Percentiles rank a stretch among this genome's conserved stretches.
Evolutionary conservation across 2,329 filamentous ascomycete species (phyloP).

Genomic region (Cladophialophora psammophila): DNA sequence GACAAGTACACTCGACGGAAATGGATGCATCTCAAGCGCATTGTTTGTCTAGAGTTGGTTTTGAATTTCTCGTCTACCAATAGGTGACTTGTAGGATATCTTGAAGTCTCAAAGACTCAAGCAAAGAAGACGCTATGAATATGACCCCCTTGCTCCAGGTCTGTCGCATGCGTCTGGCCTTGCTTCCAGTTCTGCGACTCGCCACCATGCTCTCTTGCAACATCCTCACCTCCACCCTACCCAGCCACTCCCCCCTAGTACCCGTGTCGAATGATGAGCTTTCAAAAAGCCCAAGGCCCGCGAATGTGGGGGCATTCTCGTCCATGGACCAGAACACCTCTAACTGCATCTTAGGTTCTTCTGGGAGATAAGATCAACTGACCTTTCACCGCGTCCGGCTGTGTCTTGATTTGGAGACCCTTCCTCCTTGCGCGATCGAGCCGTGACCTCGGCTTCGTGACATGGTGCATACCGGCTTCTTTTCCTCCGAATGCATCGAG

Average conservation of each 20-base stretch:
- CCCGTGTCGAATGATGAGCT: neutral
- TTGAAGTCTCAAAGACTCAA: neutral
- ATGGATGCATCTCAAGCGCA: neutral
- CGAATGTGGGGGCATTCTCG: neutral
- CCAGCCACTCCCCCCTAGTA: neutral
- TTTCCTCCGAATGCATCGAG: conserved; percentile 83
- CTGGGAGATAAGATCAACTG: too few species aligned
- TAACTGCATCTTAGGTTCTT: neutral
- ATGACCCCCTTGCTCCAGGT: neutral
- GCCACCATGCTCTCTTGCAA: neutral
- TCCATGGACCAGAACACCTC: neutral
- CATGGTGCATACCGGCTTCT: conserved; percentile 82
- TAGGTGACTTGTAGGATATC: neutral
- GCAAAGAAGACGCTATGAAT: neutral
- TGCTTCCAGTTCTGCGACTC: neutral
- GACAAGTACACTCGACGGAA: neutral
- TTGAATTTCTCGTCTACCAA: neutral
- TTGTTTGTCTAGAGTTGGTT: neutral
- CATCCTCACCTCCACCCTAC: neutral
- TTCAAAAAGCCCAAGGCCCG: neutral
- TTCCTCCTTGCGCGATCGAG: conserved; percentile 58
- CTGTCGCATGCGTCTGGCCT: neutral
- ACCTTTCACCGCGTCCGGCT: conserved; percentile 17
- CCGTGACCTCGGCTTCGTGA: conserved; percentile 70
- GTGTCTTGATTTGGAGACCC: conserved; percentile 42